phyloP scores from a whole-genome alignment of 2,329 filamentous ascomycete species.

The Conoideocrella luteorostrata region DNA sequence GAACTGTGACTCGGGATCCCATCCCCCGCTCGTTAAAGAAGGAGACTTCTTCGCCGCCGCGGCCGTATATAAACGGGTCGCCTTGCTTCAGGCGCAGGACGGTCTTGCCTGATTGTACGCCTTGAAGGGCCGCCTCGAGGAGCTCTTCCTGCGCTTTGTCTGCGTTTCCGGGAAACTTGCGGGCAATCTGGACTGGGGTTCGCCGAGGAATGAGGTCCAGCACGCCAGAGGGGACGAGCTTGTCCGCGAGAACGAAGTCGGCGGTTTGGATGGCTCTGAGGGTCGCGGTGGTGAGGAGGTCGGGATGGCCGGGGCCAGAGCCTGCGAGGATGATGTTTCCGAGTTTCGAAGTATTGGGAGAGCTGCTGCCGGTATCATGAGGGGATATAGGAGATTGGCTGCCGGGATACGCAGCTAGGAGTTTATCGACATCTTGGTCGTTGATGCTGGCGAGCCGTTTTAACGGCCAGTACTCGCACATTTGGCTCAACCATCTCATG shows the following conservation, averaged over 20 bases:
- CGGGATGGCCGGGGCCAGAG: slow-evolving; percentile 86
- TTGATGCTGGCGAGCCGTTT: slow-evolving; percentile 71
- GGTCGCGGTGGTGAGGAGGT: slow-evolving; percentile 79
- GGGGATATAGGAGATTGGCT: too few relatives aligned
- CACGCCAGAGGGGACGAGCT: slow-evolving; percentile 77
- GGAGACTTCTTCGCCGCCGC: slow-evolving; percentile 85
- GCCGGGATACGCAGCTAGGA: slow-evolving; percentile 68
- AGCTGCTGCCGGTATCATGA: slow-evolving; percentile 47
- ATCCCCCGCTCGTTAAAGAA: slow-evolving; percentile 73
- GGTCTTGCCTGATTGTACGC: slow-evolving; percentile 58
- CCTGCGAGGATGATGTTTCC: slow-evolving; percentile 84
- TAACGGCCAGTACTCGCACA: slow-evolving; percentile 98
- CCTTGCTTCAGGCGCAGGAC: slow-evolving; percentile 93
- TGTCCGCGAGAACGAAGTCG: slow-evolving; percentile 77
- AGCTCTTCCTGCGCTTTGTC: slow-evolving; percentile 90
- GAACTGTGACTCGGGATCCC: slow-evolving; percentile 56
- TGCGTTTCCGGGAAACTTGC: slow-evolving; percentile 96
- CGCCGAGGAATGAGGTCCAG: slow-evolving; percentile 85
- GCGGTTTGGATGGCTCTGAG: slow-evolving; percentile 68
- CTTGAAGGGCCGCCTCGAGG: slow-evolving; percentile 67
- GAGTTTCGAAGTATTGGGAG: slow-evolving; percentile 23
- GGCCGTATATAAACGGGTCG: slow-evolving; percentile 92
- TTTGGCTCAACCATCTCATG: slow-evolving; percentile 89
- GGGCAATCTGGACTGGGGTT: slow-evolving; percentile 83
- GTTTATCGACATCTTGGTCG: slow-evolving; percentile 68